Evolutionary conservation across 2,329 filamentous ascomycete species (phyloP).

Genomic region (Microdochium bolleyi): DNA sequence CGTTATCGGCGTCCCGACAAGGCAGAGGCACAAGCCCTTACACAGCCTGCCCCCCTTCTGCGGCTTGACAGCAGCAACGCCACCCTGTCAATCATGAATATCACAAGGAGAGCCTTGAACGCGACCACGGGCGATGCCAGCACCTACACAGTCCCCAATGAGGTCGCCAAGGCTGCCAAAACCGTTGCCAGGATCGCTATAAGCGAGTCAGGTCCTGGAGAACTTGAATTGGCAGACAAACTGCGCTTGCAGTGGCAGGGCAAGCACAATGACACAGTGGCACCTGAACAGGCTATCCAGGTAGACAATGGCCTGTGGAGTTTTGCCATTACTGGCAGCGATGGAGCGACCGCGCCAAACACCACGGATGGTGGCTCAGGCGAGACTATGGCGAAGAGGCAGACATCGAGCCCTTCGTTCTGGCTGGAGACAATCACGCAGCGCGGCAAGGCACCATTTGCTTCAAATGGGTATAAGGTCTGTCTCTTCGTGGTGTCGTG

Average conservation of each 20-base stretch:
- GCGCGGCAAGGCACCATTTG: not conserved
- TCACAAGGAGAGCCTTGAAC: not conserved
- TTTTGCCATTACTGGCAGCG: not conserved
- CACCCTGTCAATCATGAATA: not conserved
- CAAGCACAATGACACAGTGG: not conserved
- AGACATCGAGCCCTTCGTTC: not conserved
- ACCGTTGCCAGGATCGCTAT: not conserved
- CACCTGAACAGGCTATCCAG: not conserved
- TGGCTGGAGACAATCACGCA: not conserved
- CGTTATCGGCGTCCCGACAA: not conserved
- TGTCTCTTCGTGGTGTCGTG: not conserved
- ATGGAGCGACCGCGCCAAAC: not conserved
- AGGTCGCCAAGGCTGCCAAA: not conserved
- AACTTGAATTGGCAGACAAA: not conserved
- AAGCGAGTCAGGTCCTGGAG: not conserved
- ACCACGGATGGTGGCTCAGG: not conserved
- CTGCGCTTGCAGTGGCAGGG: not conserved
- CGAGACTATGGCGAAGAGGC: not conserved
- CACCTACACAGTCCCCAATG: not conserved
- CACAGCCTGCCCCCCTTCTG: not conserved
- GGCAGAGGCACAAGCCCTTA: not conserved
- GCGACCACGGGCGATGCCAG: not conserved
- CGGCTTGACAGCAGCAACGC: not conserved
- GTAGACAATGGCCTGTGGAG: not conserved
- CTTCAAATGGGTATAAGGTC: not conserved